phyloP scores from a whole-genome alignment of 768 basidiomycete species.

The Naganishia kalamii region DNA sequence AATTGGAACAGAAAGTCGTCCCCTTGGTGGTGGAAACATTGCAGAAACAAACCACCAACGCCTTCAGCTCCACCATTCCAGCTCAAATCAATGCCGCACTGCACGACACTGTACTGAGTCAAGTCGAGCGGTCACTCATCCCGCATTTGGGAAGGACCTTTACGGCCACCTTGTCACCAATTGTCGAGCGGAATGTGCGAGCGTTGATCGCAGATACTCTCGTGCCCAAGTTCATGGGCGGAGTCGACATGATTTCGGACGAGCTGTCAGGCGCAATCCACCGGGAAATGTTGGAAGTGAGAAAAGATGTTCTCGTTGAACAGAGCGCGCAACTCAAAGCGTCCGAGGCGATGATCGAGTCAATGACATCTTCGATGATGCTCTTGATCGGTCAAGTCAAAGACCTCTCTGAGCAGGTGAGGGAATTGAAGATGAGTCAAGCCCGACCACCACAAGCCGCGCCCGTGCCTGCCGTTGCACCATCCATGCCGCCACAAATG shows the following conservation, averaged over 20 bases:
- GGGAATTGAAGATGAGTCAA: neutral
- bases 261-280: constrained; percentile 32
- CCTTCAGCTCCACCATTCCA: constrained; percentile 6
- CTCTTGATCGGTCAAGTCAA: constrained; percentile 30
- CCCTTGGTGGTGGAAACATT: constrained; percentile 1
- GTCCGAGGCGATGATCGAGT: constrained; percentile 21
- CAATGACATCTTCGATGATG: constrained; percentile 29
- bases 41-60: neutral
- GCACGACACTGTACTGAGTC: constrained; percentile 18
- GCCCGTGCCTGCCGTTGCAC: neutral
- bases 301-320: constrained; percentile 32
- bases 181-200: constrained; percentile 16
- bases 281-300: constrained; percentile 39
- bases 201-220: constrained; percentile 20
- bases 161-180: constrained; percentile 15
- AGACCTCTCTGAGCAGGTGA: constrained; percentile 33
- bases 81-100: constrained; percentile 13
- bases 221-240: constrained; percentile 28
- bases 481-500: neutral
- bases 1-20: constrained; percentile 2
- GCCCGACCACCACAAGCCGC: neutral
- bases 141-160: constrained; percentile 21
- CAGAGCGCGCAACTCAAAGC: constrained; percentile 17
- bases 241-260: constrained; percentile 25
- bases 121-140: constrained; percentile 18